Conservation (phyloP, 1,284 basidiomycete genomes). For the Caloboletus inedulis region DNA sequence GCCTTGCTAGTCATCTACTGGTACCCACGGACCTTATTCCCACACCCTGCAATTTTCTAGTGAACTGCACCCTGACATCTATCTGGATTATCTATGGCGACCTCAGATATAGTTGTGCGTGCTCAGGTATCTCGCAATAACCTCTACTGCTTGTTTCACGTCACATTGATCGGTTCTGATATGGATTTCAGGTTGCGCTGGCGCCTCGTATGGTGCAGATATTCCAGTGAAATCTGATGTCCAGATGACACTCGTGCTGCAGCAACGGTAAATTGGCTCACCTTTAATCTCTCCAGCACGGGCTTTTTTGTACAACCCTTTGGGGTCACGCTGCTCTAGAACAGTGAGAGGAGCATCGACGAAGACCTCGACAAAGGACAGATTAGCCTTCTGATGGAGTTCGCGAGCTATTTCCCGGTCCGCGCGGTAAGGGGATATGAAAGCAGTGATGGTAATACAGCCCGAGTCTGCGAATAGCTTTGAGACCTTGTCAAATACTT, state of each 20-base stretch:
- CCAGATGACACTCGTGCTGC: conserved; percentile 11
- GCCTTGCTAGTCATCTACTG: conserved; percentile 23
- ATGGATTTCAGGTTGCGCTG: conserved; percentile 85
- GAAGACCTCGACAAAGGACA: conserved; percentile 94
- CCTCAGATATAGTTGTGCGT: conserved; percentile 54
- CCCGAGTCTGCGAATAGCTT: conserved; percentile 91
- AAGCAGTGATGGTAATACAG: conserved; percentile 88
- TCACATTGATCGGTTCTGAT: conserved; percentile 84
- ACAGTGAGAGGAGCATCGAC: conserved; percentile 89
- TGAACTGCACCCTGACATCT: conserved; percentile 13
- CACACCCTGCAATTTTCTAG: conserved; percentile 16
- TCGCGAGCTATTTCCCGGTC: conserved; percentile 85
- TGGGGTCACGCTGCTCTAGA: conserved; percentile 93
- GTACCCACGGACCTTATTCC: conserved; percentile 13
- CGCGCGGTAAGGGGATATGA: conserved; percentile 95
- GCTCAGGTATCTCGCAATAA: conserved; percentile 82
- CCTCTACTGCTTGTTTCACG: conserved; percentile 76
- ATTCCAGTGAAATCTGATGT: conserved; percentile 92
- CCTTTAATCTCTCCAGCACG: conserved; percentile 96
- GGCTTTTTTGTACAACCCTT: conserved; percentile 98
- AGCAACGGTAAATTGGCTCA: conserved; percentile 30
- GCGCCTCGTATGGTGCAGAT: conserved; percentile 95
- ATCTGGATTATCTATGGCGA: conserved; percentile 17
- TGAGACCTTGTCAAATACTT: conserved; percentile 62
- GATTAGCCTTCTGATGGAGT: conserved; percentile 69